Conservation (phyloP, 148 eudicot genomes). For the Oxyria digyna region DNA sequence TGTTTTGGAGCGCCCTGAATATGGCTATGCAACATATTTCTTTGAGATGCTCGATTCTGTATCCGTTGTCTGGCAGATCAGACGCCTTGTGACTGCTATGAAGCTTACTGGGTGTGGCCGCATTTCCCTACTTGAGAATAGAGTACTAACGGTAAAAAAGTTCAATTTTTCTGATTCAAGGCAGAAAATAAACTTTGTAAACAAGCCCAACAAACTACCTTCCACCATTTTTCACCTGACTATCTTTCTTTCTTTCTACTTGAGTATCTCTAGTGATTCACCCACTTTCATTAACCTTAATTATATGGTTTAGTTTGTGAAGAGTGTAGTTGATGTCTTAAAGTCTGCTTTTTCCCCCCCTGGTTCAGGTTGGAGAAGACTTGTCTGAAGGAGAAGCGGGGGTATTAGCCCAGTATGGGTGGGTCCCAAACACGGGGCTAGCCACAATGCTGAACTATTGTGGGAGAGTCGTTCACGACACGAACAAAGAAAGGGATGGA, state of each 20-base stretch:
- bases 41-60: constrained; percentile 68
- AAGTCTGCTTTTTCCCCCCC: not conserved
- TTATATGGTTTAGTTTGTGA: no score
- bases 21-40: constrained; percentile 92
- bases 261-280: no score
- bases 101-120: constrained; percentile 82
- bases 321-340: not conserved
- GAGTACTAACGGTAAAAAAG: constrained; percentile 50
- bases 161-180: not conserved
- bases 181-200: no score
- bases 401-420: constrained; percentile 69
- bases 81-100: constrained; percentile 80
- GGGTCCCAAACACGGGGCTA: constrained; percentile 76
- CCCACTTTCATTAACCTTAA: no score
- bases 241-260: no score
- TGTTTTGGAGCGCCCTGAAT: constrained; percentile 98
- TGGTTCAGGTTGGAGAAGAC: constrained; percentile 67
- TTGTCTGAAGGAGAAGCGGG: constrained; percentile 80
- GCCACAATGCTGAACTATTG: constrained; percentile 89
- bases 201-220: not conserved
- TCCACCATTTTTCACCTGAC: not conserved
- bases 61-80: constrained; percentile 76
- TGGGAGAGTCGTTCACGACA: constrained; percentile 84
- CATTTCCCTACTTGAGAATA: constrained; percentile 64
- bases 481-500: constrained; percentile 45